Evolutionary conservation across 129 eudicot genomes (phyloP).

Genomic region (Escallonia herrerae): DNA sequence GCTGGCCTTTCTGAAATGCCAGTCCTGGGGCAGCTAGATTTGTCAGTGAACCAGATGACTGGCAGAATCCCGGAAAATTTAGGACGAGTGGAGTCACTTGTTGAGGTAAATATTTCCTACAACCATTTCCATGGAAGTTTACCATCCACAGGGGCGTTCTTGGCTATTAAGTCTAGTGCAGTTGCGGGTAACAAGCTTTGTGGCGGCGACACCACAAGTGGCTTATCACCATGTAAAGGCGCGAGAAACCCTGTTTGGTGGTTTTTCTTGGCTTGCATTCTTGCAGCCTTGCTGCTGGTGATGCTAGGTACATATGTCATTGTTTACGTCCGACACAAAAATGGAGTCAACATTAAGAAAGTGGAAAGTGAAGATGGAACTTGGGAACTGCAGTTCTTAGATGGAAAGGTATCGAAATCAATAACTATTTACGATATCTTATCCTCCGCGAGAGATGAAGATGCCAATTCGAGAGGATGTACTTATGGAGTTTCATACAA

Average conservation of each 20-base stretch:
- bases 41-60: slow-evolving; percentile 58
- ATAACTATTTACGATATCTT: slow-evolving; percentile 36
- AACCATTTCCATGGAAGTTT: slow-evolving; percentile 58
- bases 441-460: slow-evolving; percentile 21
- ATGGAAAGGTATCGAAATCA: slow-evolving; percentile 20
- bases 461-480: slow-evolving; percentile 23
- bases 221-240: slow-evolving; percentile 55
- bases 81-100: slow-evolving; percentile 66
- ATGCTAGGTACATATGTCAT: slow-evolving; percentile 15
- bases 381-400: slow-evolving; percentile 62
- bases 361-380: slow-evolving; percentile 43
- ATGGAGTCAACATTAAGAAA: slow-evolving; percentile 11
- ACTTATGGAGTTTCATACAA: slow-evolving; percentile 20
- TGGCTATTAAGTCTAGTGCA: slow-evolving; percentile 53
- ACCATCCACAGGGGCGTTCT: slow-evolving; percentile 69
- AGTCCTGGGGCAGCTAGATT: slow-evolving; percentile 70
- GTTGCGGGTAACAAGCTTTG: slow-evolving; percentile 64
- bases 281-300: slow-evolving; percentile 7
- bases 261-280: slow-evolving; percentile 27
- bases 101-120: slow-evolving; percentile 63
- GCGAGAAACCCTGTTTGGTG: slow-evolving; percentile 24
- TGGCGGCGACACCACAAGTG: slow-evolving; percentile 33
- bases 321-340: slow-evolving; percentile 24
- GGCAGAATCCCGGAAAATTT: slow-evolving; percentile 54
- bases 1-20: slow-evolving; percentile 49